Conservation (phyloP, 1,284 basidiomycete species). For the Marasmius tenuissimus region DNA sequence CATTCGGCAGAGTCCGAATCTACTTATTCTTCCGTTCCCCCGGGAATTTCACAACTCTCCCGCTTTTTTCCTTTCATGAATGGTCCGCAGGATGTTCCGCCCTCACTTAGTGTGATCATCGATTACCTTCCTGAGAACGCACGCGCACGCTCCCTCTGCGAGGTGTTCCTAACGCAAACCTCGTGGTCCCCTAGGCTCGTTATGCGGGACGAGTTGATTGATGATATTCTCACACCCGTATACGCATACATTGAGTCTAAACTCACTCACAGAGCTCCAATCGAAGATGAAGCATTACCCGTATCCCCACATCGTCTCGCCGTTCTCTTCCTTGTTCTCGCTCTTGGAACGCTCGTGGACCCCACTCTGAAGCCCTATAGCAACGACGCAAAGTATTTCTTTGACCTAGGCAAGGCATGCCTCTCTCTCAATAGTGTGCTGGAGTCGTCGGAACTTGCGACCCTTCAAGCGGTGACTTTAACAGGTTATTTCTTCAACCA, state of each 20-base stretch:
- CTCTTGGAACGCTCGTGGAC: slow-evolving; percentile 53
- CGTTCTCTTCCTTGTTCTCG: slow-evolving; percentile 49
- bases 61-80: slow-evolving; percentile 5
- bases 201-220: slow-evolving; percentile 1
- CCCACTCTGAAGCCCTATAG: slow-evolving; percentile 32
- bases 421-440: slow-evolving; percentile 32
- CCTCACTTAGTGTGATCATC: background rate
- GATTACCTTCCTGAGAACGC: slow-evolving; percentile 34
- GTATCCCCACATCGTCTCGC: slow-evolving; percentile 44
- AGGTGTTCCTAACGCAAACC: slow-evolving; percentile 43
- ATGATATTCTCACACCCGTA: slow-evolving; percentile 1
- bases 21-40: background rate
- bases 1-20: too few relatives aligned
- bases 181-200: background rate
- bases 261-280: background rate
- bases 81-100: slow-evolving; percentile 1
- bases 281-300: slow-evolving; percentile 1
- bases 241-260: background rate
- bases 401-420: slow-evolving; percentile 46
- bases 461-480: slow-evolving; percentile 50
- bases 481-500: slow-evolving; percentile 53
- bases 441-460: slow-evolving; percentile 49
- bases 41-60: slow-evolving; percentile 2
- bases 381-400: slow-evolving; percentile 3
- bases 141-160: slow-evolving; percentile 37